Percentiles rank a stretch among this genome's conserved stretches.
These are phyloP conservation scores for Chrysoporthe cubensis DNA, from an alignment of 2,329 filamentous ascomycete genomes.

Conservation along the genomic window DNA sequence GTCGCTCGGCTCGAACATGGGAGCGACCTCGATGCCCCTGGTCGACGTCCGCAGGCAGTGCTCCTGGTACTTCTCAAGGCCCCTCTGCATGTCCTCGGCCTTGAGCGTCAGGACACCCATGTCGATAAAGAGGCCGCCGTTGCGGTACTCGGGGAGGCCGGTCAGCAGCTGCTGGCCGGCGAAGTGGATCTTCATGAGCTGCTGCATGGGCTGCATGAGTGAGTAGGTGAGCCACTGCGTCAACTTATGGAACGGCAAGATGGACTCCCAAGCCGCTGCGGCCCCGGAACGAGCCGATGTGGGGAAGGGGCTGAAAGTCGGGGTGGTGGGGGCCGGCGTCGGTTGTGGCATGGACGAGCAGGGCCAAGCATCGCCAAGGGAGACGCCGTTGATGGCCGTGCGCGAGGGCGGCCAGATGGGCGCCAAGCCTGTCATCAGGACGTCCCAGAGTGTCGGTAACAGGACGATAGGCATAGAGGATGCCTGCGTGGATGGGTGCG, in stretches of 20 bases:
- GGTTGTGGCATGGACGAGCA: slow-evolving; percentile 77
- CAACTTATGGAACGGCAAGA: slow-evolving; percentile 65
- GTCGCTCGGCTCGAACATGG: slow-evolving; percentile 62
- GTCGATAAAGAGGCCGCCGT: slow-evolving; percentile 71
- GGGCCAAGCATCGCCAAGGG: slow-evolving; percentile 93
- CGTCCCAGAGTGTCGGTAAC: slow-evolving; percentile 85
- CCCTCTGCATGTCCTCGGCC: slow-evolving; percentile 45
- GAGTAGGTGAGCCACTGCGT: slow-evolving; percentile 78
- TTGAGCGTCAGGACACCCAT: slow-evolving; percentile 58
- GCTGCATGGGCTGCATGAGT: slow-evolving; percentile 66
- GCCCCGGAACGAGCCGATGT: slow-evolving; percentile 38
- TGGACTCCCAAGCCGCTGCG: slow-evolving; percentile 74
- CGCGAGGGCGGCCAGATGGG: slow-evolving; percentile 88
- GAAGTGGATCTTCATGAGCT: slow-evolving; percentile 55
- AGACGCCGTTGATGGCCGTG: slow-evolving; percentile 82
- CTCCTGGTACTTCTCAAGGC: slow-evolving; percentile 54
- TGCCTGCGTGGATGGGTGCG: slow-evolving; percentile 86
- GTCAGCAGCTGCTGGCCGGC: slow-evolving; percentile 61
- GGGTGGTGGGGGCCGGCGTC: slow-evolving; percentile 51
- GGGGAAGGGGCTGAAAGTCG: slow-evolving; percentile 55
- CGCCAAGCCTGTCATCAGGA: slow-evolving; percentile 84
- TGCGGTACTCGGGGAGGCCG: slow-evolving; percentile 72
- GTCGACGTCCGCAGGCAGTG: slow-evolving; percentile 74
- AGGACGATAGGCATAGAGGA: slow-evolving; percentile 86
- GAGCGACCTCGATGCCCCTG: slow-evolving; percentile 59